phyloP scores from a whole-genome alignment of 768 basidiomycete species.

The Mycena olivaceomarginata region DNA sequence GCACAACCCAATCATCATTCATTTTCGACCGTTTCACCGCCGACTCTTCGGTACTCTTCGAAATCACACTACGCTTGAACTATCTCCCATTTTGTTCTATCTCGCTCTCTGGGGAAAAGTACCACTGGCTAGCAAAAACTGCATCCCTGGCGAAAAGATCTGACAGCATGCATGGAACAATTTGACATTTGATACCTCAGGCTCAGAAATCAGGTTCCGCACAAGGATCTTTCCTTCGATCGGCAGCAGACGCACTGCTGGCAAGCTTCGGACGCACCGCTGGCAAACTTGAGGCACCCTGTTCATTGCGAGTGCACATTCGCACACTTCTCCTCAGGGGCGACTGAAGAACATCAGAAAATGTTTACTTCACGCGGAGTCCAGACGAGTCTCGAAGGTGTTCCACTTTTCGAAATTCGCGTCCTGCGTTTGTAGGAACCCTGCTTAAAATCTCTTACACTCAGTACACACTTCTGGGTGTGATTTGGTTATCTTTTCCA shows the following conservation, averaged over 20 bases:
- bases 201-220: constrained; percentile 5
- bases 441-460: neutral
- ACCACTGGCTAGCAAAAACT: neutral
- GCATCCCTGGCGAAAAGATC: neutral
- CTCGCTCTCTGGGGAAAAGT: no score
- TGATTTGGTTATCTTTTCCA: neutral
- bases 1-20: constrained; percentile 7
- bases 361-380: neutral
- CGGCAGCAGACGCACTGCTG: neutral
- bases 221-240: neutral
- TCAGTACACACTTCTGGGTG: neutral
- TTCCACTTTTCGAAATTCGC: neutral
- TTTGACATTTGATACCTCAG: constrained; percentile 13
- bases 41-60: neutral
- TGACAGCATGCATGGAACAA: constrained; percentile 10
- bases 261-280: neutral
- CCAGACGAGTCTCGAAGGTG: neutral
- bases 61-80: neutral
- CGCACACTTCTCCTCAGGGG: neutral
- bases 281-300: no score
- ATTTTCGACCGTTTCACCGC: neutral
- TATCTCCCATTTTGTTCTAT: neutral
- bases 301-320: neutral
- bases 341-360: neutral
- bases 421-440: neutral